Conservation (phyloP, 2,329 filamentous ascomycete species). For the Ascomycota sp. region DNA sequence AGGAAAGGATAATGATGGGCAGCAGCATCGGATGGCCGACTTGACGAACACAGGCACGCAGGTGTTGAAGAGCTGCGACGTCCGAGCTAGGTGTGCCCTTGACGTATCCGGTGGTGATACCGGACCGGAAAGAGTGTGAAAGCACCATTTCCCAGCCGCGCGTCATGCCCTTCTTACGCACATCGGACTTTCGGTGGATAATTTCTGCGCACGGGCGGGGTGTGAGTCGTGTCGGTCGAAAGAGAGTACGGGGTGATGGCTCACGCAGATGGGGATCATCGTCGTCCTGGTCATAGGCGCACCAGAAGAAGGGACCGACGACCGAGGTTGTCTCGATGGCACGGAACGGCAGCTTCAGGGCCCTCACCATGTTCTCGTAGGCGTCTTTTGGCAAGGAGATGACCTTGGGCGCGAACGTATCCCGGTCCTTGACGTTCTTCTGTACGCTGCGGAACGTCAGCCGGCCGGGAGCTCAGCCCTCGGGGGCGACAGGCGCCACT, state of each 20-base stretch:
- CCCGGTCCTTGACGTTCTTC: constrained; percentile 28
- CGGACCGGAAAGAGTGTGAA: constrained; percentile 29
- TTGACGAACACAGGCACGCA: constrained; percentile 25
- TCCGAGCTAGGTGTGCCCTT: constrained; percentile 38
- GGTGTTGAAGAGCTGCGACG: constrained; percentile 23
- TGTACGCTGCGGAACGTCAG: constrained; percentile 21
- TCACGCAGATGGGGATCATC: constrained; percentile 33
- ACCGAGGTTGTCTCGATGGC: constrained; percentile 35
- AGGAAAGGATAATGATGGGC: constrained; percentile 32
- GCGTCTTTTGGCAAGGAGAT: constrained; percentile 27
- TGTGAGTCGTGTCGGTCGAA: not conserved
- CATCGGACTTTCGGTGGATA: constrained; percentile 42
- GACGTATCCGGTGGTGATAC: constrained; percentile 35
- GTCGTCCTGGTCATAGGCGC: constrained; percentile 30
- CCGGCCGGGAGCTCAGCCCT: too few relatives aligned
- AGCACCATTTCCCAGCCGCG: constrained; percentile 43
- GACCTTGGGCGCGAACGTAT: constrained; percentile 33
- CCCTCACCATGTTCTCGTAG: constrained; percentile 34
- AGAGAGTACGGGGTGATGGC: constrained; percentile 3
- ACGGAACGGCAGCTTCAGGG: constrained; percentile 29
- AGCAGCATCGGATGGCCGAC: constrained; percentile 35
- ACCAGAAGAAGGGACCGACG: constrained; percentile 43
- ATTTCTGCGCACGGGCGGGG: constrained; percentile 23
- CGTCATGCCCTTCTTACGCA: constrained; percentile 39
- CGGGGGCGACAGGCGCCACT: constrained; percentile 7